Conservation (phyloP, 192 early-diverging fungal species). For the Rhizophagus clarus region DNA sequence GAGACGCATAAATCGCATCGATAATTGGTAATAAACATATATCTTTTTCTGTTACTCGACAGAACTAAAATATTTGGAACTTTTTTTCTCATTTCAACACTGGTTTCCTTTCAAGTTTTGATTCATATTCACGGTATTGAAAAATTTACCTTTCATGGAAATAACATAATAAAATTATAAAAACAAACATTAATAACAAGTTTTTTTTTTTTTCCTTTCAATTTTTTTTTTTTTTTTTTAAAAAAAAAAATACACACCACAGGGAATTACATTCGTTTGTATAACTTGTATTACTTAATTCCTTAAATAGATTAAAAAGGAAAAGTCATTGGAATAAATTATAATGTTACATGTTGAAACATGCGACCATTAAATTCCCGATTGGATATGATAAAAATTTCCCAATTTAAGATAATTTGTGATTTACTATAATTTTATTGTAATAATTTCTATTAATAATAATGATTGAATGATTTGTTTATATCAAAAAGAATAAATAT, state of each 20-base stretch:
- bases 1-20: too few relatives aligned
- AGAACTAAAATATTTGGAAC: not conserved
- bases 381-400: not conserved
- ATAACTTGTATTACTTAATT: too few relatives aligned
- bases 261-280: too few relatives aligned
- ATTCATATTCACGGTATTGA: not conserved
- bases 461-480: too few relatives aligned
- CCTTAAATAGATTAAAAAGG: too few relatives aligned
- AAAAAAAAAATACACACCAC: too few relatives aligned
- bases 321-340: too few relatives aligned
- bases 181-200: not conserved
- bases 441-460: not conserved
- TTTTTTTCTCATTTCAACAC: not conserved
- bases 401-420: not conserved
- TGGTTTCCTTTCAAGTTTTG: not conserved
- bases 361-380: not conserved
- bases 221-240: too few relatives aligned
- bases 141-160: not conserved
- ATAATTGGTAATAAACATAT: too few relatives aligned
- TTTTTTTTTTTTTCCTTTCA: not conserved
- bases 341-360: not conserved
- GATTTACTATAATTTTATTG: not conserved
- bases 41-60: not conserved
- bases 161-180: too few relatives aligned
- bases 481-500: too few relatives aligned